Conservation (phyloP, 352 stramenopile genomes). For the Phytophthora foliorum region DNA sequence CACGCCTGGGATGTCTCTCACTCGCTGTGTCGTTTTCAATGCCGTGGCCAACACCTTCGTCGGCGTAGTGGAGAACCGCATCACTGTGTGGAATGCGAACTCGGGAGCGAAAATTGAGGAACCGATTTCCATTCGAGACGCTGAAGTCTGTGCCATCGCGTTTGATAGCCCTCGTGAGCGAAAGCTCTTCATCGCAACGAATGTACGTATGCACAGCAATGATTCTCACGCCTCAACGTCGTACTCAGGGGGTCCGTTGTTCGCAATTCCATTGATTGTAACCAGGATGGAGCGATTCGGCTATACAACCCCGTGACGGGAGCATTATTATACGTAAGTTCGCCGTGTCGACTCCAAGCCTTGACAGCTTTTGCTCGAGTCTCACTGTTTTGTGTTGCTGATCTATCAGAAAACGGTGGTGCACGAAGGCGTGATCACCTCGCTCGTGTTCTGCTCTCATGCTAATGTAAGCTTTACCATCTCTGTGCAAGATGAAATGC, state of each 20-base stretch:
- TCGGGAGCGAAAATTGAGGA: constrained; percentile 69
- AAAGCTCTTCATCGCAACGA: constrained; percentile 78
- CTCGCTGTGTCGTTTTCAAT: constrained; percentile 65
- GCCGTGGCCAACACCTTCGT: constrained; percentile 69
- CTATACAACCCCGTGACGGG: constrained; percentile 81
- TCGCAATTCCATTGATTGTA: background rate
- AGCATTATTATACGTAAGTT: constrained; percentile 52
- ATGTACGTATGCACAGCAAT: constrained; percentile 45
- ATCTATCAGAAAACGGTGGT: constrained; percentile 52
- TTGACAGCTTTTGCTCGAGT: background rate
- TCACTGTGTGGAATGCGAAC: constrained; percentile 79
- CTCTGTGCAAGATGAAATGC: background rate
- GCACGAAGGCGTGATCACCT: constrained; percentile 67
- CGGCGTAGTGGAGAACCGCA: constrained; percentile 59
- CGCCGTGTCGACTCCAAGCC: background rate
- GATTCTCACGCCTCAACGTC: background rate
- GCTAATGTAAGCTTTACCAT: constrained; percentile 47
- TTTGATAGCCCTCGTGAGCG: constrained; percentile 72
- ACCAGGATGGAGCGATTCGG: constrained; percentile 68
- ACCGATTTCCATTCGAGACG: constrained; percentile 52
- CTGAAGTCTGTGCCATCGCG: constrained; percentile 64
- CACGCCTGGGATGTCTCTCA: constrained; percentile 30
- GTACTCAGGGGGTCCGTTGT: too few species aligned
- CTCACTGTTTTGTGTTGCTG: constrained; percentile 1
- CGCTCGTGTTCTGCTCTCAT: constrained; percentile 67